Base-by-base conservation (phyloP, 78 protist genomes). In the Speleostelium caveatum region DNA sequence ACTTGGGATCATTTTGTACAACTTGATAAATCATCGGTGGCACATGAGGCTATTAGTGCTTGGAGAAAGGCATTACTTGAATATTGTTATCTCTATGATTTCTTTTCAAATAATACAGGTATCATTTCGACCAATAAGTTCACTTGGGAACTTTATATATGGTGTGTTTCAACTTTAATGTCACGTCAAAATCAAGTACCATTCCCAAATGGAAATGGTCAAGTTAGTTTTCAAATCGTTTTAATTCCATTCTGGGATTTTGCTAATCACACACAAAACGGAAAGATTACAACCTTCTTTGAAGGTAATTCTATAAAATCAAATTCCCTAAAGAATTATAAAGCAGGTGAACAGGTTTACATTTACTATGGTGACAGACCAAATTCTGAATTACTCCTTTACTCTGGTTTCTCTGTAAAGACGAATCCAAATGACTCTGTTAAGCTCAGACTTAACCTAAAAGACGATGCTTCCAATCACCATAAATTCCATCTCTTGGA, bases 201-300 rank as follows among this genome's bases (percentile, higher is more conserved):
- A 19, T 41, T 61, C 19, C 38, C 71, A 26, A 68, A 51, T 24
- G 63, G 36, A 2, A 12, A 0, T 28, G 65, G 30, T 22, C 61
- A 36, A 32, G 10, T 12, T n/a, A n/a, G n/a, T n/a, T n/a, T n/a
- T n/a, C 88, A 79, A 33, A 17, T 51, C 21, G 77, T 71, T 1
- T 38, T 88, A 56, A 75, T 88, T 65, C 94, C 94, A 61, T 88
- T 88, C 63, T 88, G 94, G 94, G 94, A 88, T 62, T 60, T 88
- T 49, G 38, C 63, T 56, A 88, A 88, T 53, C 94, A 88, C n/a
- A 28, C 69, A 12, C 51, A 17, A 21, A 1, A 35, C 12, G 58
- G 61, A 10, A 58, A 75, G 69, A 75, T 88, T 65, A 74, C 94
- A 1, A 75, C 94, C 6, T 88, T 49, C 72, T 75, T 49, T 26